phyloP scores from a whole-genome alignment of 495 filamentous ascomycete species.

The Usnea hakonensis region DNA sequence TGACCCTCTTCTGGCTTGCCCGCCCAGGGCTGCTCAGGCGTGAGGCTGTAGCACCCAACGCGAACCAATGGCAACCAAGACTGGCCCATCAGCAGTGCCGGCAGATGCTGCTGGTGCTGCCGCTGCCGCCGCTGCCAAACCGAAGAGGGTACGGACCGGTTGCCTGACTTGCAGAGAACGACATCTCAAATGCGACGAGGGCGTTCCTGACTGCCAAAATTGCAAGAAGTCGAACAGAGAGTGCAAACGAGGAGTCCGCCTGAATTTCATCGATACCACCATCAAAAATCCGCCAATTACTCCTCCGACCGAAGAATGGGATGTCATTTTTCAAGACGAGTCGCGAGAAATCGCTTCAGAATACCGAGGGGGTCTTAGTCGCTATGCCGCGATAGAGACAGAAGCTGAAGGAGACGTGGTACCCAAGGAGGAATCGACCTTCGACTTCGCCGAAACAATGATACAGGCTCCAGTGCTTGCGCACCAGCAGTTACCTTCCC shows the following conservation, averaged over 20 bases:
- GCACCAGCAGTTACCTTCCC: constrained; percentile 38
- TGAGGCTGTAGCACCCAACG: background rate
- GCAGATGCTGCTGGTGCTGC: constrained; percentile 20
- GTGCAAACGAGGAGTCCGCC: constrained; percentile 77
- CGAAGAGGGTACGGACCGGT: constrained; percentile 64
- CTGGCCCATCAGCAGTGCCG: constrained; percentile 14
- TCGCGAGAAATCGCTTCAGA: constrained; percentile 86
- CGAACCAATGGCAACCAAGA: constrained; percentile 21
- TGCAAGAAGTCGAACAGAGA: constrained; percentile 79
- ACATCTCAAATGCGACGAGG: constrained; percentile 81
- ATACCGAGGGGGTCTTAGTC: constrained; percentile 72
- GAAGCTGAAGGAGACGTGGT: constrained; percentile 32
- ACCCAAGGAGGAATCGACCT: constrained; percentile 32
- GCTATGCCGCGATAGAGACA: constrained; percentile 56
- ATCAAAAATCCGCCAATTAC: constrained; percentile 59
- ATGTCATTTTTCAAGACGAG: constrained; percentile 77
- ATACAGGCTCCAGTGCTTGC: constrained; percentile 25
- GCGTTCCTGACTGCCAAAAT: constrained; percentile 69
- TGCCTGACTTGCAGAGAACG: constrained; percentile 72
- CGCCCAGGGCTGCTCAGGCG: constrained; percentile 5
- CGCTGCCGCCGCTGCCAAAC: constrained; percentile 42
- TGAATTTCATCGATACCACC: constrained; percentile 90
- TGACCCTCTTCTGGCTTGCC: background rate
- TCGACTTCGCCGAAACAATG: constrained; percentile 34
- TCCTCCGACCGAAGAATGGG: constrained; percentile 56